Evolutionary conservation across 2,329 filamentous ascomycete genomes (phyloP), one percentile per base, ranked within the genome.

Genomic region (Sordariomycetes sp.): DNA sequence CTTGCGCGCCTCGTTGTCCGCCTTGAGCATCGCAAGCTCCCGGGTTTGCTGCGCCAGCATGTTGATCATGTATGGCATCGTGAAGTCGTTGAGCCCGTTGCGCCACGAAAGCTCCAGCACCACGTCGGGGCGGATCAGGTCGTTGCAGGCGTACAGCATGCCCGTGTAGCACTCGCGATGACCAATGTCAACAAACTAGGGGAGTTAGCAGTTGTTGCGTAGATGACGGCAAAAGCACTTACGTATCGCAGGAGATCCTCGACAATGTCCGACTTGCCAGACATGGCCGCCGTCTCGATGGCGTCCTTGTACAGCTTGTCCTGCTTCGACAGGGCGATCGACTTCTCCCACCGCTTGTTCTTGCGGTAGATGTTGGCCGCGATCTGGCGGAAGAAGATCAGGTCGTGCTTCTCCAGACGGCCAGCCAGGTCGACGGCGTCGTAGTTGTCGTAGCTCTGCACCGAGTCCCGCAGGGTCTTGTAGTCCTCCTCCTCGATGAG

Each of bases 1-100:
- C 63, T 94, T 95, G 51, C 88, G 82, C 54, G 88, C 85, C 61
- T 98, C 93, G 54, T 96, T 98, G 63, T 98, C 93, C 42, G 86
- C 85, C 72, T 93, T 94, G 41, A 98, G 74, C 39, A 70, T 58
- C 39, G 87, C 77, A 46, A 98, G 82, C 37, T 93, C 82, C 46
- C 82, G 79, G 25, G 86, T 87, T 64, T 96, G 88, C 61, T 94
- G 87, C 47, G 81, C 78, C 43, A 98, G 71, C 68, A 93, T 83
- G 68, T 96, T 98, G 75, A 98, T 96, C 86, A 98, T 93, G 71
- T 94, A 98, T 14, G 92, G 92, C 93, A 98, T 98, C 31, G 88
- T 94, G 65, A 94, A 98, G 66, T 98, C 92, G 50, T 81, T 79
- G 25, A 98, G 81, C 39, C 87, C 86, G 55, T 94, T 73, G 48